phyloP scores from a whole-genome alignment of 106 monocot species.

The Dioscorea zingiberensis region DNA sequence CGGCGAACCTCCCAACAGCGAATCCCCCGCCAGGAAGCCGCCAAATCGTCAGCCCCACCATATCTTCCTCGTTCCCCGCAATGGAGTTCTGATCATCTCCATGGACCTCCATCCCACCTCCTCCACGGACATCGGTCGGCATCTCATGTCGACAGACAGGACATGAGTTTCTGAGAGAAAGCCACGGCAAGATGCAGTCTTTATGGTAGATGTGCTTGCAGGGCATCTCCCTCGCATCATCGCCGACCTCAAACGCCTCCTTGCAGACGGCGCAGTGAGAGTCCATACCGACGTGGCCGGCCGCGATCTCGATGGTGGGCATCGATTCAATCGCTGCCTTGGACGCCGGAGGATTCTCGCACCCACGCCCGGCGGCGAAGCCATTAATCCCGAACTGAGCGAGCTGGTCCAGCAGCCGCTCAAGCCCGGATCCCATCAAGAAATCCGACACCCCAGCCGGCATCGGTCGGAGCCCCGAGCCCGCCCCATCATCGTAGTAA shows the following conservation, averaged over 20 bases:
- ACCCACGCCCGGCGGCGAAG: slow-evolving; percentile 1
- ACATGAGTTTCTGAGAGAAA: slow-evolving; percentile 24
- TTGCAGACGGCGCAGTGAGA: slow-evolving; percentile 35
- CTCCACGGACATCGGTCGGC: slow-evolving; percentile 5
- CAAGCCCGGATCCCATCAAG: slow-evolving; percentile 20
- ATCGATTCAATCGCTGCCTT: slow-evolving; percentile 22
- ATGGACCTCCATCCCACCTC: slow-evolving; percentile 1
- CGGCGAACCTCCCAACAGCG: slow-evolving; percentile 52
- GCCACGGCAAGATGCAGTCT: slow-evolving; percentile 36
- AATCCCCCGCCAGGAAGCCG: slow-evolving; percentile 64
- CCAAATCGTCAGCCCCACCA: slow-evolving; percentile 60
- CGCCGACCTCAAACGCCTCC: slow-evolving; percentile 26
- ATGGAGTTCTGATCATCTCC: not conserved
- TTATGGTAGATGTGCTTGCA: slow-evolving; percentile 37
- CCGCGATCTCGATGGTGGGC: slow-evolving; percentile 20
- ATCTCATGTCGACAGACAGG: slow-evolving; percentile 25
- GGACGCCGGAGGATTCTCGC: slow-evolving; percentile 17
- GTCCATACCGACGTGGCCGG: not conserved
- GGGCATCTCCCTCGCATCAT: slow-evolving; percentile 32
- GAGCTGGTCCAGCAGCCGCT: slow-evolving; percentile 23
- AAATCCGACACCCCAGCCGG: slow-evolving; percentile 23
- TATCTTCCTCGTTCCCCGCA: slow-evolving; percentile 19
- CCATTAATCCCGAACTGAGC: slow-evolving; percentile 13
- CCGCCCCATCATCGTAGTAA: slow-evolving; percentile 24
- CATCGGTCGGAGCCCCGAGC: slow-evolving; percentile 18